Conservation (phyloP, 306 rosid genomes). For the Ammopiptanthus mongolicus region DNA sequence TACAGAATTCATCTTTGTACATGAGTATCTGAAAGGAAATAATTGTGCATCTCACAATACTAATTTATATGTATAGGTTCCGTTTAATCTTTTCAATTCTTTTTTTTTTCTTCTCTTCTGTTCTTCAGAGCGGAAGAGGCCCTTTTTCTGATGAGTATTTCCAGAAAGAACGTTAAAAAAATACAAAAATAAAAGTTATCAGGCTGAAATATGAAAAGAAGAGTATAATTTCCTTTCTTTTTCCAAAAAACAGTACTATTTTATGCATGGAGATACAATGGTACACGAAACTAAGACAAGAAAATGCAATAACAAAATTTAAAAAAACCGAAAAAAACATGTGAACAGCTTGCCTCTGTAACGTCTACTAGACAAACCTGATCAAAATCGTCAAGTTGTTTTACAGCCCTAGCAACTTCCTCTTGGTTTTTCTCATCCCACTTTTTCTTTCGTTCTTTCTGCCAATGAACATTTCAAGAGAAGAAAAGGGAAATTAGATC, state of each 20-base stretch:
- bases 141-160: background rate
- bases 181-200: background rate
- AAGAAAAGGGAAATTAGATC: conserved; percentile 9
- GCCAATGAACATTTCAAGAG: conserved; percentile 21
- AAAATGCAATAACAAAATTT: background rate
- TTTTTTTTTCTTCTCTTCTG: background rate
- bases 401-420: conserved; percentile 78
- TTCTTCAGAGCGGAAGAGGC: background rate
- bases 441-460: conserved; percentile 83
- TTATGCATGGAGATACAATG: background rate
- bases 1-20: background rate
- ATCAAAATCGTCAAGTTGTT: conserved; percentile 80
- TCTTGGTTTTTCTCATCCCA: conserved; percentile 93
- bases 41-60: background rate
- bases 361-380: conserved; percentile 48
- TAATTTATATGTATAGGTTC: background rate
- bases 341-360: conserved; percentile 9
- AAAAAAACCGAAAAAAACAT: background rate
- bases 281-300: background rate
- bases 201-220: background rate
- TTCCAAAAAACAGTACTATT: background rate
- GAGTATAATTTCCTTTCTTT: background rate
- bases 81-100: background rate
- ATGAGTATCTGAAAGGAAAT: background rate
- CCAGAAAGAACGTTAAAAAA: background rate